These are phyloP conservation scores for Ocimum tenuiflorum DNA, from an alignment of 257 asterid genomes.

Conservation along the genomic window DNA sequence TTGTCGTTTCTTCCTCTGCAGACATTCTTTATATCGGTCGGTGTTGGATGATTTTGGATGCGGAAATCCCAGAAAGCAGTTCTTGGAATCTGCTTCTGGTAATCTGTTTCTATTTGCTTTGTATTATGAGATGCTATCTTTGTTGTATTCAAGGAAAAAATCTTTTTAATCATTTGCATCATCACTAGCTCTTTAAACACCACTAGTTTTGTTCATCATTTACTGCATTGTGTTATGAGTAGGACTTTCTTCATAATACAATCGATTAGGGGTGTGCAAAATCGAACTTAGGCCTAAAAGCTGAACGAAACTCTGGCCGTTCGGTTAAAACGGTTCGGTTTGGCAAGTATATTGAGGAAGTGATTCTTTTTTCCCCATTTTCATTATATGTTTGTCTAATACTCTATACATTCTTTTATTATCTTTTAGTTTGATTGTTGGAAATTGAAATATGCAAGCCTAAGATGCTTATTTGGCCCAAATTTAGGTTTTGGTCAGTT, in stretches of 20 bases:
- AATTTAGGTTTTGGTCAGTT: too few species aligned
- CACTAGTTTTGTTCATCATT: background rate
- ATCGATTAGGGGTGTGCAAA: background rate
- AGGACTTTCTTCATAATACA: background rate
- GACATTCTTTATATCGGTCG: background rate
- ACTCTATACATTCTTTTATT: too few species aligned
- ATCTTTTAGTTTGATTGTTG: too few species aligned
- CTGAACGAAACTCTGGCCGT: too few species aligned
- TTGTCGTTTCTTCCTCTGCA: background rate
- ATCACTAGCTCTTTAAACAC: background rate
- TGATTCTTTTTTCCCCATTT: too few species aligned
- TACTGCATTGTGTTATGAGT: background rate
- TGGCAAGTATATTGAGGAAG: too few species aligned
- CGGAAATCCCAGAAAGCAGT: slow-evolving; percentile 6
- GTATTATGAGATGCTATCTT: slow-evolving; percentile 7
- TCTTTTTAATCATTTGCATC: background rate
- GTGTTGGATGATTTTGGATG: background rate
- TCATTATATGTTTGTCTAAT: too few species aligned
- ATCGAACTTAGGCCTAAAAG: too few species aligned
- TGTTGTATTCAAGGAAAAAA: slow-evolving; percentile 13
- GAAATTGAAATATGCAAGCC: too few species aligned
- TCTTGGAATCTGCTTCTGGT: slow-evolving; percentile 18
- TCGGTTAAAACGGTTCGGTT: too few species aligned
- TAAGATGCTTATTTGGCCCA: too few species aligned
- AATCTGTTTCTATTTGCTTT: slow-evolving; percentile 9